A percentile compares a stretch with the other conserved stretches of the same genome.
Evolutionary conservation across 2,329 filamentous ascomycete species (phyloP).

Genomic region (Alternaria sp.): DNA sequence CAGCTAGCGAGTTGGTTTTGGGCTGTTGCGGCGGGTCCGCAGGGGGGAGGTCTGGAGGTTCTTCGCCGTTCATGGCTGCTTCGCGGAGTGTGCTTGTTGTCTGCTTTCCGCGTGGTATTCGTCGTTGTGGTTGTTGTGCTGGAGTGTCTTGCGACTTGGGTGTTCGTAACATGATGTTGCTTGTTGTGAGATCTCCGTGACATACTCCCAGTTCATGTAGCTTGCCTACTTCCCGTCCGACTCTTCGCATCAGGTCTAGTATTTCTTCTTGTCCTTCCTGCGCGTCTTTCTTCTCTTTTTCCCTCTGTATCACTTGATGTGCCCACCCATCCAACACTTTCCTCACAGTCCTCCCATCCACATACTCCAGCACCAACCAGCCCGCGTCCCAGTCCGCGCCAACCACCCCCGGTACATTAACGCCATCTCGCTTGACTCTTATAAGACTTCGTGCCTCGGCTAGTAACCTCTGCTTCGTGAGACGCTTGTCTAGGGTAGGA

Average conservation of each 20-base stretch:
- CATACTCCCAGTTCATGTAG: slow-evolving; percentile 87
- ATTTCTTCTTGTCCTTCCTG: slow-evolving; percentile 38
- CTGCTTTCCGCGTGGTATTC: slow-evolving; percentile 14
- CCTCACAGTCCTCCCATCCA: slow-evolving; percentile 71
- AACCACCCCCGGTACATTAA: slow-evolving; percentile 82
- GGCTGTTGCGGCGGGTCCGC: background rate
- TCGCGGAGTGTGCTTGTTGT: slow-evolving; percentile 32
- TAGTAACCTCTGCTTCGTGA: slow-evolving; percentile 85
- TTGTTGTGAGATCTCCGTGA: slow-evolving; percentile 95
- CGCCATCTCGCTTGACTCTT: slow-evolving; percentile 77
- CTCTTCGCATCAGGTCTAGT: slow-evolving; percentile 66
- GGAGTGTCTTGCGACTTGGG: background rate
- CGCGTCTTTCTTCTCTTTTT: background rate
- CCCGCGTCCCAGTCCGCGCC: slow-evolving; percentile 66
- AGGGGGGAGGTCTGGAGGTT: slow-evolving; percentile 8
- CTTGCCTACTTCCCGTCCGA: slow-evolving; percentile 73
- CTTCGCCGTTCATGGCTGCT: slow-evolving; percentile 25
- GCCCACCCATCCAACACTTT: slow-evolving; percentile 73
- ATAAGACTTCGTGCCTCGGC: slow-evolving; percentile 87
- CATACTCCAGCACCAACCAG: slow-evolving; percentile 61
- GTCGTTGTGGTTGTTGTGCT: background rate
- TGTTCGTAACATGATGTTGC: slow-evolving; percentile 81
- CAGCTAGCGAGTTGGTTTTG: slow-evolving; percentile 54
- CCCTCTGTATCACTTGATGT: slow-evolving; percentile 35
- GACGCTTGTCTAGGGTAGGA: slow-evolving; percentile 81